Base-by-base conservation (phyloP, 2,329 filamentous ascomycete species). In the Cytospora mali region DNA sequence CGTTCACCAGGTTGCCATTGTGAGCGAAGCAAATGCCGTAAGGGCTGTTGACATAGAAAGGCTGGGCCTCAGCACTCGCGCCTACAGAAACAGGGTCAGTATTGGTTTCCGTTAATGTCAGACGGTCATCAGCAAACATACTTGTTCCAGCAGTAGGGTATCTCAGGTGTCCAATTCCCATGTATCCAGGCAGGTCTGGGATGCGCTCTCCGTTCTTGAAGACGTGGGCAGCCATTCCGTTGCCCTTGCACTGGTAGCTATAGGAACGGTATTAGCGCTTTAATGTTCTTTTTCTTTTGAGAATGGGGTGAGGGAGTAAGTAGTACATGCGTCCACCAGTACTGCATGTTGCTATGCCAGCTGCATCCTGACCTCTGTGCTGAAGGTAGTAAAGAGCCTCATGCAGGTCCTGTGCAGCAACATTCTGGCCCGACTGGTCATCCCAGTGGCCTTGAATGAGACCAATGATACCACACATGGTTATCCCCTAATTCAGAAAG, bases 41-140 rank as follows among this genome's bases (percentile, higher is more conserved):
- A 1, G 91, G 92, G 62, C 84, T 85, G 79, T 96, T 96, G 70
- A 95, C 92, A 73, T 95, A 97, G 76, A 97, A 96, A 0, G 93
- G 93, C 76, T 97, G 93, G 13, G 92, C 91, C 76, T 97, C 92
- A 9, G 92, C 88, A 71, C 92, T 94, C 63, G 63, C 64, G 18
- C 59, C 28, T 53, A 11, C n/a, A 54, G 21, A 14, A 51, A 49
- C 50, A 3, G 25, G 3, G 49, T 58, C 31, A 55, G 55, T 23
- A 6, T 42, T 23, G 35, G 71, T 23, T 18, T 18, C 5, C 21
- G 42, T 23, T 23, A n/a, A 4, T 46, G 71, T 35, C 72, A 74
- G 21, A 2, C 23, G 42, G 21, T 23, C 42, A 7, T 71, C 75
- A 29, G 9, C 10, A 50, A 61, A 39, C 68, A 53, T 69, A 72